Conservation (phyloP, 2,329 filamentous ascomycete genomes). For the Teratosphaeria viscida region DNA sequence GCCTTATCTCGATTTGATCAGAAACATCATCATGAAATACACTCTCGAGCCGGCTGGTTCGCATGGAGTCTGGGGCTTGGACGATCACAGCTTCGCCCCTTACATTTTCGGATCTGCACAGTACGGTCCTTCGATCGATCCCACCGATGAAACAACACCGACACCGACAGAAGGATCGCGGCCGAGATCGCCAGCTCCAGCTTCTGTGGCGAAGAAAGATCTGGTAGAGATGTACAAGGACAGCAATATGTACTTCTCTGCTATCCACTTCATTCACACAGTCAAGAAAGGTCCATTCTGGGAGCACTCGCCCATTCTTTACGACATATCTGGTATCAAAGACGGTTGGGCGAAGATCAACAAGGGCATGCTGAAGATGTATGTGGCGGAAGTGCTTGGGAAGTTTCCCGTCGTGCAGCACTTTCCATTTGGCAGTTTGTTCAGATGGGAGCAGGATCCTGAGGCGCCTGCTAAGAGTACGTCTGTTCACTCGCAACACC, state of each 20-base stretch:
- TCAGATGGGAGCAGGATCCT: slow-evolving; percentile 38
- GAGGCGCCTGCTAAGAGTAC: slow-evolving; percentile 20
- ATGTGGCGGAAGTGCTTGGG: slow-evolving; percentile 86
- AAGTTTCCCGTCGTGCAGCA: slow-evolving; percentile 99
- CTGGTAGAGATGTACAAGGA: slow-evolving; percentile 32
- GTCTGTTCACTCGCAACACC: slow-evolving; percentile 18
- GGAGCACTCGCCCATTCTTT: slow-evolving; percentile 85
- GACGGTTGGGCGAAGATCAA: slow-evolving; percentile 97
- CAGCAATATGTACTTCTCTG: slow-evolving; percentile 74
- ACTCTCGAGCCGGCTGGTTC: slow-evolving; percentile 91
- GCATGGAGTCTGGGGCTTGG: slow-evolving; percentile 96
- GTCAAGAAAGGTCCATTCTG: slow-evolving; percentile 96
- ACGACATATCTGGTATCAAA: slow-evolving; percentile 82
- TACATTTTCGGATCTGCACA: slow-evolving; percentile 96
- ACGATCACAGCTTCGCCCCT: slow-evolving; percentile 87
- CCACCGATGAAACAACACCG: slow-evolving; percentile 34
- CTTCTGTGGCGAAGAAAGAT: slow-evolving; percentile 45
- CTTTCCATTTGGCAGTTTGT: slow-evolving; percentile 47
- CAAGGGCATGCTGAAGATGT: slow-evolving; percentile 97
- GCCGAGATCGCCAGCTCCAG: slow-evolving; percentile 55
- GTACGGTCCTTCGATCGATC: slow-evolving; percentile 62
- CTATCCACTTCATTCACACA: slow-evolving; percentile 92
- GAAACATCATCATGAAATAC: slow-evolving; percentile 77
- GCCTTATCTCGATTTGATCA: slow-evolving; percentile 71
- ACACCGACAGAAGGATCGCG: slow-evolving; percentile 74